Evolutionary conservation across 352 stramenopile species (phyloP).

Genomic region (Pythium grandisporangium): DNA sequence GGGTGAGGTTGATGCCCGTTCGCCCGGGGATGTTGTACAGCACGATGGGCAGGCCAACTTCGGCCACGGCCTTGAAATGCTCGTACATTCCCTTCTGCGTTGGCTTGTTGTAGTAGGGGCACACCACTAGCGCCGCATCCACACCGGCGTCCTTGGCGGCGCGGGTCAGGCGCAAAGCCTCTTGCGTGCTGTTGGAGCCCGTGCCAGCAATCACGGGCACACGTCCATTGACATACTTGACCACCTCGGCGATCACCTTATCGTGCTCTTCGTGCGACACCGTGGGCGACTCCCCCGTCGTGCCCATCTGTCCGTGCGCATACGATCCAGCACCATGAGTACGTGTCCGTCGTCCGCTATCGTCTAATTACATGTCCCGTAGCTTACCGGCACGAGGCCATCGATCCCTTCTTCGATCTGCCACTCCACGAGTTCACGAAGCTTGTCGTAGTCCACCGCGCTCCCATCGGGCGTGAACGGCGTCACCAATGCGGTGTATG

Average conservation of each 20-base stretch:
- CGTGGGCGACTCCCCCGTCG: slow-evolving; percentile 95
- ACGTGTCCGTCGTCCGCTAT: no score
- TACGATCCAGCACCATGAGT: no score
- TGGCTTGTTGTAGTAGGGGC: slow-evolving; percentile 99
- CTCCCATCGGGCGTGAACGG: slow-evolving; percentile 90
- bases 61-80: slow-evolving; percentile 90
- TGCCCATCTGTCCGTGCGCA: slow-evolving; percentile 75
- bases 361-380: no score
- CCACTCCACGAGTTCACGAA: slow-evolving; percentile 87
- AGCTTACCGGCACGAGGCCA: slow-evolving; percentile 91
- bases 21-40: slow-evolving; percentile 97
- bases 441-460: slow-evolving; percentile 89
- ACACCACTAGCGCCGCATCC: slow-evolving; percentile 94
- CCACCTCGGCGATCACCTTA: slow-evolving; percentile 89
- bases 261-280: slow-evolving; percentile 94
- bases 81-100: slow-evolving; percentile 93
- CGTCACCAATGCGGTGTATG: slow-evolving; percentile 93
- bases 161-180: slow-evolving; percentile 79
- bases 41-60: slow-evolving; percentile 88
- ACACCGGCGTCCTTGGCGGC: slow-evolving; percentile 89
- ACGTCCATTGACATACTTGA: slow-evolving; percentile 63
- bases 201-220: slow-evolving; percentile 95
- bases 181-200: slow-evolving; percentile 90
- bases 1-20: slow-evolving; percentile 92
- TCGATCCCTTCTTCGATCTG: slow-evolving; percentile 94